Percentiles rank a stretch among this genome's conserved stretches.
phyloP scores from a whole-genome alignment of 2,329 filamentous ascomycete species.

The Aureobasidium leucospermi region DNA sequence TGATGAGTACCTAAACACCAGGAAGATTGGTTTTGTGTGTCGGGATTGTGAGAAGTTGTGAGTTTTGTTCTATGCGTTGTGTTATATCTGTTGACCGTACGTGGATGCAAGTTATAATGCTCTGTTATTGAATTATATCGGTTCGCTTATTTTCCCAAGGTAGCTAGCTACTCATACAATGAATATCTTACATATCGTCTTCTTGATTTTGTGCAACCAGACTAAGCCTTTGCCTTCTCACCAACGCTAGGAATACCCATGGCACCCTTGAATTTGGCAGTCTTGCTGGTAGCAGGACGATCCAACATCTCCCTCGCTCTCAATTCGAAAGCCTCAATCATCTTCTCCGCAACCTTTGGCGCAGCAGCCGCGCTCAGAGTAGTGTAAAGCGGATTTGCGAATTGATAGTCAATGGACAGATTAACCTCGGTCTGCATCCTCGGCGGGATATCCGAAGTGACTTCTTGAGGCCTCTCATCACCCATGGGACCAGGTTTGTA shows the following conservation, averaged over 20 bases:
- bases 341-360: slow-evolving; percentile 73
- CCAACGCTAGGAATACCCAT: background rate
- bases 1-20: too few relatives aligned
- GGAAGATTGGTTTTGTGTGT: too few relatives aligned
- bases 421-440: slow-evolving; percentile 61
- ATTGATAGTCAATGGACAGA: slow-evolving; percentile 72
- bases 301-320: slow-evolving; percentile 55
- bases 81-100: too few relatives aligned
- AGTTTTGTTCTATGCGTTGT: too few relatives aligned
- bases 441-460: slow-evolving; percentile 32
- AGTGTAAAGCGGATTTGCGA: slow-evolving; percentile 81
- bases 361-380: slow-evolving; percentile 74
- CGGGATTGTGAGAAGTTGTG: too few relatives aligned
- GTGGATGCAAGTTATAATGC: too few relatives aligned
- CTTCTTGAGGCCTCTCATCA: slow-evolving; percentile 30
- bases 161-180: too few relatives aligned
- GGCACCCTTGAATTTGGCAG: background rate
- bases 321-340: slow-evolving; percentile 91
- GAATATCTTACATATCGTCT: too few relatives aligned
- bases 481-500: slow-evolving; percentile 32
- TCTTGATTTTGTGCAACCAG: too few relatives aligned
- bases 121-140: too few relatives aligned
- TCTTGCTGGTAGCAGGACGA: slow-evolving; percentile 3
- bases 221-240: background rate
- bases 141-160: too few relatives aligned